Conservation (phyloP, 2,329 filamentous ascomycete species). For the Colletotrichum melonis region DNA sequence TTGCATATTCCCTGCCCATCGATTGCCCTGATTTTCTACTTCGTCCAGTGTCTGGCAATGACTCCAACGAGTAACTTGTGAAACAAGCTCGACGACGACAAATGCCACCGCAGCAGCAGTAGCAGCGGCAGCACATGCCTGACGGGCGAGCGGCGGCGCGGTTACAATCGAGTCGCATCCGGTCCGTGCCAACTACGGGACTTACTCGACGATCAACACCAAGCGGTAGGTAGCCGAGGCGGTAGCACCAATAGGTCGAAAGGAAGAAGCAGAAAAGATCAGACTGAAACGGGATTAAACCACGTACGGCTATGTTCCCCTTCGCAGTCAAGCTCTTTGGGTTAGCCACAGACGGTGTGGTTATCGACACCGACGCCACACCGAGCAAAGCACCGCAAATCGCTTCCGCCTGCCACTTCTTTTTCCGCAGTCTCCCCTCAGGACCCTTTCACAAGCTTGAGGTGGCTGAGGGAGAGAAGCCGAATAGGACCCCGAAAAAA, state of each 20-base stretch:
- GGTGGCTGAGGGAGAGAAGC: background rate
- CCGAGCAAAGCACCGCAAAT: slow-evolving; percentile 4
- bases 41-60: slow-evolving; percentile 1
- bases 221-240: too few relatives aligned
- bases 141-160: background rate
- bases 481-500: background rate
- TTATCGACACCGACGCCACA: slow-evolving; percentile 23
- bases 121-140: slow-evolving; percentile 16
- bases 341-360: background rate
- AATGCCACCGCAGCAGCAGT: slow-evolving; percentile 11
- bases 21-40: background rate
- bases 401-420: background rate
- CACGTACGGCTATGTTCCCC: background rate
- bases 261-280: slow-evolving; percentile 4
- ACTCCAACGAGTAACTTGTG: background rate
- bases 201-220: slow-evolving; percentile 29
- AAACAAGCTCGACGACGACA: slow-evolving; percentile 11
- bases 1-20: background rate
- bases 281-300: slow-evolving; percentile 24
- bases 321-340: background rate
- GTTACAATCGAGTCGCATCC: slow-evolving; percentile 26
- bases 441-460: background rate
- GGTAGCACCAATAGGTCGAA: background rate
- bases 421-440: background rate
- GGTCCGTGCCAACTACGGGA: slow-evolving; percentile 23